Evolutionary conservation across 164 flowering plant species (phyloP), one percentile per base, ranked within the genome.

Genomic region (Pachysandra terminalis): DNA sequence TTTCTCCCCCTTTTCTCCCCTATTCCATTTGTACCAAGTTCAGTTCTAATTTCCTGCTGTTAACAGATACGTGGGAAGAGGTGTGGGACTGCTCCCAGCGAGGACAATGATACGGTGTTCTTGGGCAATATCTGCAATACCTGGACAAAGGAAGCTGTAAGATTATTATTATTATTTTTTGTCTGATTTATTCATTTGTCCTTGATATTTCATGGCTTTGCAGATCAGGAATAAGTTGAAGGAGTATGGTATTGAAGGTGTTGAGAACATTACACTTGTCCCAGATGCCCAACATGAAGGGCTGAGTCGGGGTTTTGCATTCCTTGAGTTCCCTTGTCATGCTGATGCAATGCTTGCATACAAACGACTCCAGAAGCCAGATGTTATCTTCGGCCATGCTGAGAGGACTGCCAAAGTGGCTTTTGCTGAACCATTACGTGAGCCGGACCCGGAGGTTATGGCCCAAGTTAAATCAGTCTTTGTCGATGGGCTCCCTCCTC

Each of bases 141-240:
- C 59, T 90, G 96, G 96, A 88, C 93, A 64, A 88, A 83, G 76
- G 96, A 88, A 80, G 96, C 96, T 68, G 93, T 90, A 76, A 77
- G 86, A 52, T 67, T 73, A 53, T 67, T n/a, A 25, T n/a, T 17
- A n/a, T 64, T 65, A 16, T 19, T 58, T n/a, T 41, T n/a, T 16
- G n/a, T 3, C 24, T 61, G 65, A 45, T 70, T n/a, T 17, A 10
- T 56, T 76, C 51, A 22, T 55, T 21, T 21, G 60, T 28, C 40
- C 17, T 32, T 70, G 37, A 60, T 64, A 9, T 48, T 37, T 21
- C 26, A 13, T 71, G 55, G 35, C 10, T 28, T 77, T 69, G 35
- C 87, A 90, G 96, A 80, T 90, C 53, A 84, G 71, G 64, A 85
- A 82, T 72, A 88, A 88, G 69, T 66, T 88, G 70, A 84, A 78